Evolutionary conservation across 345 rosid species (phyloP), one percentile per base, ranked within the genome.

Genomic region (Lepidium aucheri): DNA sequence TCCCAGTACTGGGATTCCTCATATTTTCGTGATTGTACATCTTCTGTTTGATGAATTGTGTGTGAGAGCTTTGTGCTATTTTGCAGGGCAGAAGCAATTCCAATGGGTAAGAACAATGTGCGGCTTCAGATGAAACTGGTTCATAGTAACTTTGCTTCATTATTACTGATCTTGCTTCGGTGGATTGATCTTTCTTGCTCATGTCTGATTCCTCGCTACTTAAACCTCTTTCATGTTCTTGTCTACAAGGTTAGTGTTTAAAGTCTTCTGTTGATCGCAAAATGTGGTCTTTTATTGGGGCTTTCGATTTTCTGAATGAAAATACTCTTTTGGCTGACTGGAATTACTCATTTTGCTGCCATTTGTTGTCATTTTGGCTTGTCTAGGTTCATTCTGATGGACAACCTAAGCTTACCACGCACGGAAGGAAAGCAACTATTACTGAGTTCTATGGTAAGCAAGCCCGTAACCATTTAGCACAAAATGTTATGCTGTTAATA

Each of bases 351-450:
- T 8, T 30, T 39, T 40, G 53, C 34, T 60, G 58, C 5, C 39
- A 45, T 35, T 51, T 68, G 40, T 30, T 40, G 36, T 42, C 49
- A 20, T 43, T 9, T 41, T 41, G 75, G 50, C 45, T 53, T 54
- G 53, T 26, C 4, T 42, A 61, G 69, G 96, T 86, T 15, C 78
- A 82, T 61, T 75, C 82, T 10, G 87, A 95, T 77, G 93, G 87
- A 59, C 82, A 78, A 68, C 83, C 86, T 18, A 80, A 70, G 45
- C 64, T 80, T 34, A 72, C 93, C 26, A 73, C 76, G 3, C 84
- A 75, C 56, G 97, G 96, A 53, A 83, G 99, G 74, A 95, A 95
- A 75, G 96, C 99, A 3, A 83, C 96, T 40, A 76, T 95, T 59
- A 86, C 80, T 73, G 97, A 95, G 70, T 95, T 95, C 70, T 95